phyloP scores from a whole-genome alignment of 2,329 filamentous ascomycete genomes.

The Verticillium isaacii region DNA sequence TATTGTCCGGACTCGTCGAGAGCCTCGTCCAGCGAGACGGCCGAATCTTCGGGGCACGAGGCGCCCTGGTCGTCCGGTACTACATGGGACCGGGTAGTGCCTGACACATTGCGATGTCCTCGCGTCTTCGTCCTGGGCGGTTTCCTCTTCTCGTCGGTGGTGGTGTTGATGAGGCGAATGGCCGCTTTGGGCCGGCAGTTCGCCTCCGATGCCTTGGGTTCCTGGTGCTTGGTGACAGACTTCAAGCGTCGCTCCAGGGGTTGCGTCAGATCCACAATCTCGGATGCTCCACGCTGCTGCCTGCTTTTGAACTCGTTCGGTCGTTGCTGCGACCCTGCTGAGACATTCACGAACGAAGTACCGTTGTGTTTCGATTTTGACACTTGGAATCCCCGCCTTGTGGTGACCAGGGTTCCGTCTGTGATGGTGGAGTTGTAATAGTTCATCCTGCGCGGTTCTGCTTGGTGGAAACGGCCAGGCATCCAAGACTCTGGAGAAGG shows the following conservation, averaged over 20 bases:
- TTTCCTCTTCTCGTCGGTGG: background rate
- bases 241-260: slow-evolving; percentile 18
- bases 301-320: background rate
- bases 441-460: slow-evolving; percentile 22
- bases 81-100: background rate
- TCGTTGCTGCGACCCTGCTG: slow-evolving; percentile 7
- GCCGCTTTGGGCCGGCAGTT: background rate
- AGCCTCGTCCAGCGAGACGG: background rate
- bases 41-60: background rate
- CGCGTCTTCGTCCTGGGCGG: background rate
- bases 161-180: background rate
- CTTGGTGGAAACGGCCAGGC: background rate
- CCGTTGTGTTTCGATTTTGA: slow-evolving; percentile 34
- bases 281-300: background rate
- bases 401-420: slow-evolving; percentile 30
- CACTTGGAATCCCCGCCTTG: slow-evolving; percentile 31
- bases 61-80: background rate
- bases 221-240: slow-evolving; percentile 17
- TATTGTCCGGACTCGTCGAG: background rate
- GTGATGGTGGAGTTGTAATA: slow-evolving; percentile 30
- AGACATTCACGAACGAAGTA: slow-evolving; percentile 32
- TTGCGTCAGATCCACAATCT: slow-evolving; percentile 3
- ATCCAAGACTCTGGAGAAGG: background rate
- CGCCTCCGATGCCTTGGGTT: background rate
- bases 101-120: background rate